A percentile compares a stretch with the other conserved stretches of the same genome.
Evolutionary conservation across 2,329 filamentous ascomycete species (phyloP).

Genomic region (Hymenoscyphus repandus): DNA sequence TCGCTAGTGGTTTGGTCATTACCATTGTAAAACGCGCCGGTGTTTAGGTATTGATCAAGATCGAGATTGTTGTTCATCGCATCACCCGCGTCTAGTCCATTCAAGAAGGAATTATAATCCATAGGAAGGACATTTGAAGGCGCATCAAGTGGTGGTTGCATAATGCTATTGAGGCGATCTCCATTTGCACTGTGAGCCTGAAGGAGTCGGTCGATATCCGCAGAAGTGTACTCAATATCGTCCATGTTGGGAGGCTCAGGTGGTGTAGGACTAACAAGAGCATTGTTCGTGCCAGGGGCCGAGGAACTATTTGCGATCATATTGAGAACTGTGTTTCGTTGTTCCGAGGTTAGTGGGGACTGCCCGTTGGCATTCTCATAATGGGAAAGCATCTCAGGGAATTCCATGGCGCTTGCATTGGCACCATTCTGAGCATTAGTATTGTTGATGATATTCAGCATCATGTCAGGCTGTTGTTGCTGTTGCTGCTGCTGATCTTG

Average conservation of each 20-base stretch:
- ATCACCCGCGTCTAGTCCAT: constrained; percentile 31
- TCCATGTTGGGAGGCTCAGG: constrained; percentile 47
- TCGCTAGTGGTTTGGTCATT: background rate
- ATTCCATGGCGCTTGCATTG: constrained; percentile 36
- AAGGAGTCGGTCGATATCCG: constrained; percentile 73
- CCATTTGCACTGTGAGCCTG: constrained; percentile 76
- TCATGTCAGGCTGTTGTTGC: constrained; percentile 46
- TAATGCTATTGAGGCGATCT: constrained; percentile 64
- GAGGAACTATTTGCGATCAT: constrained; percentile 46
- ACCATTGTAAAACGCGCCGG: constrained; percentile 34
- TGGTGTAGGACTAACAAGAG: constrained; percentile 29
- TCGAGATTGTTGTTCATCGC: constrained; percentile 38
- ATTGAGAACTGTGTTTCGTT: constrained; percentile 53
- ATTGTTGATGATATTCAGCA: constrained; percentile 62
- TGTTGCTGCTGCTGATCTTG: constrained; percentile 41
- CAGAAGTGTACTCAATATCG: constrained; percentile 62
- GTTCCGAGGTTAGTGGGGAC: constrained; percentile 51
- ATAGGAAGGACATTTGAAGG: constrained; percentile 73
- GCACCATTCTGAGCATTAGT: constrained; percentile 49
- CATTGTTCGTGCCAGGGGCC: constrained; percentile 25
- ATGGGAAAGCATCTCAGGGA: constrained; percentile 44
- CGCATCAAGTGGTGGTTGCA: constrained; percentile 71
- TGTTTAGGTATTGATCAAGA: constrained; percentile 45
- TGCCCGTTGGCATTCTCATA: constrained; percentile 42
- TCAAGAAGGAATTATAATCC: constrained; percentile 34